Base-by-base conservation (phyloP, 2,329 filamentous ascomycete genomes). In the Aureobasidium musti region DNA sequence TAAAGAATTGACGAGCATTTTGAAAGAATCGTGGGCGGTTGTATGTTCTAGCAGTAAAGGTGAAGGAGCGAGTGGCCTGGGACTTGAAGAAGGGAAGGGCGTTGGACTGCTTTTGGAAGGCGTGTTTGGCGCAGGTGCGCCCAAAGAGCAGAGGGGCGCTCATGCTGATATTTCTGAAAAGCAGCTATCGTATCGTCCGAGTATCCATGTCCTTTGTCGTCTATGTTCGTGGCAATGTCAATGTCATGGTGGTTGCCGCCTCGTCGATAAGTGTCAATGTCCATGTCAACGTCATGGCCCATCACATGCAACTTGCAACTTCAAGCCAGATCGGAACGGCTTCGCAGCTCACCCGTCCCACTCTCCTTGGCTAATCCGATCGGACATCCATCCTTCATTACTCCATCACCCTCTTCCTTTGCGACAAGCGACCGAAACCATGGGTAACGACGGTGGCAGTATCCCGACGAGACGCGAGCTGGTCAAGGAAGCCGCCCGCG, bases 371-470 rank as follows among this genome's bases (percentile, higher is more conserved):
- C 41, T 35, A 5, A n/a, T 3, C n/a, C n/a, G n/a, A 39, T n/a
- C 53, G 5, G 35, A 41, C 33, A 39, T 26, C 28, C 33, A 28
- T n/a, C 13, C n/a, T 28, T 8, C 13, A 41, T 21, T 11, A 37
- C 6, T 21, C 26, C 10, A 21, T 17, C n/a, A 26, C 10, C 6
- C 2, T n/a, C 0, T 14, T 39, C 5, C 28, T 30, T 14, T 6
- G 1, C 14, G 14, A 4, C 28, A 0, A 10, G 6, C 43, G 19
- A 4, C 43, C 41, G n/a, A 11, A 43, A 8, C 23, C 8, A 97
- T 99, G 95, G 95, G 95, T 77, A 99, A 99, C 81, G 95, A 99
- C 77, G 95, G 95, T 72, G 95, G 95, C 70, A 87, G 91, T 72
- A 99, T 99, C 72, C 95, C 95, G 5, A 98, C 90, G 70, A 91